These are phyloP conservation scores for Heterobasidion irregulare DNA, from an alignment of 1,284 basidiomycete species.

Conservation along the genomic window DNA sequence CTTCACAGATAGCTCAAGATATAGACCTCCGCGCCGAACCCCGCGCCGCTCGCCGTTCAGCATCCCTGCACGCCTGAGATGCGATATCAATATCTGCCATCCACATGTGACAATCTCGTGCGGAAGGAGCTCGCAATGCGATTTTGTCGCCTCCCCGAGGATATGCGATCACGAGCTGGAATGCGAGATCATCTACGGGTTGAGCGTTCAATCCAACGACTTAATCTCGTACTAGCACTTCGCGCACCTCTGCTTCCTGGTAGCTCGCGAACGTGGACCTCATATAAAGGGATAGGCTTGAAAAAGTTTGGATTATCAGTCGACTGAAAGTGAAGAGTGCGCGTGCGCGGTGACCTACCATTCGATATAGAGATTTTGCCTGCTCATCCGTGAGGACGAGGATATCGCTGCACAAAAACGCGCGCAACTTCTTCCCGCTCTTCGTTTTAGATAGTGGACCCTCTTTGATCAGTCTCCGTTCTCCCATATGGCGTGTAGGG, in stretches of 20 bases:
- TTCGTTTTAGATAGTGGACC: slow-evolving; percentile 76
- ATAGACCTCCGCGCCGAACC: background rate
- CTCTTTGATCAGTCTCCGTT: slow-evolving; percentile 72
- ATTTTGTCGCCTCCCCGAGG: slow-evolving; percentile 72
- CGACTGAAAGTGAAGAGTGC: background rate
- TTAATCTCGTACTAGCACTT: no score
- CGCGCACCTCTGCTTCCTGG: slow-evolving; percentile 37
- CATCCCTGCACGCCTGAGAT: slow-evolving; percentile 27
- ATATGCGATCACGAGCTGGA: slow-evolving; percentile 60
- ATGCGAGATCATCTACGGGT: slow-evolving; percentile 49
- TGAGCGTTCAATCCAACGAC: background rate
- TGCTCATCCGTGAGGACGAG: slow-evolving; percentile 69
- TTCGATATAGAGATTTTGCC: slow-evolving; percentile 66
- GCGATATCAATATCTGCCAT: slow-evolving; percentile 40
- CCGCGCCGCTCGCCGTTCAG: slow-evolving; percentile 14
- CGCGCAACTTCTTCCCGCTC: slow-evolving; percentile 71
- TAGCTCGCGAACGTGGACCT: slow-evolving; percentile 49
- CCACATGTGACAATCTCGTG: slow-evolving; percentile 63
- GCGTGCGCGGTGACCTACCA: slow-evolving; percentile 43
- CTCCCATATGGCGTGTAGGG: slow-evolving; percentile 75
- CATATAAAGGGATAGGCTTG: slow-evolving; percentile 62
- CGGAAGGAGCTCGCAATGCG: slow-evolving; percentile 48
- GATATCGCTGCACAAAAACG: slow-evolving; percentile 78
- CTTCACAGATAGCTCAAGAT: background rate
- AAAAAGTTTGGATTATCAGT: background rate